A percentile compares a stretch with the other conserved stretches of the same genome.
phyloP scores from a whole-genome alignment of 805 yeast genomes.

The Alloascoidea hylecoeti region DNA sequence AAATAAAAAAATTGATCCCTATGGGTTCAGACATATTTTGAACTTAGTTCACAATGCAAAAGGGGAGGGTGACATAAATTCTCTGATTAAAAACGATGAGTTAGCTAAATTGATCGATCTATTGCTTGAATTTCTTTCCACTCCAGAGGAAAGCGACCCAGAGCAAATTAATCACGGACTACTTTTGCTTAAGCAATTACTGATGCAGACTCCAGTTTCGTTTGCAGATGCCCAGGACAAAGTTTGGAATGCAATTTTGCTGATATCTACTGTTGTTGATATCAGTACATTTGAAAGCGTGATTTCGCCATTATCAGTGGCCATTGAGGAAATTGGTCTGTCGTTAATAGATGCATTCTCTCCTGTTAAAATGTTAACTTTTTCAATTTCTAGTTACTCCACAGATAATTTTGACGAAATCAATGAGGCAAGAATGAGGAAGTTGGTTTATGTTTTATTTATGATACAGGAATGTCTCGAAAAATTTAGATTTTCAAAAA shows the following conservation, averaged over 20 bases:
- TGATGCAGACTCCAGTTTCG: neutral
- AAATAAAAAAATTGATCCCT: slow-evolving; percentile 7
- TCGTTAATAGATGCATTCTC: neutral
- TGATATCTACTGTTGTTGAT: neutral
- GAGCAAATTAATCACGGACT: neutral
- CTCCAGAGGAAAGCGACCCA: neutral
- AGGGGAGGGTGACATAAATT: neutral
- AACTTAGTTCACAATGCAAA: neutral
- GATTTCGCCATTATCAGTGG: neutral
- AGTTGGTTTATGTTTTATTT: neutral
- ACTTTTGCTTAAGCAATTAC: neutral
- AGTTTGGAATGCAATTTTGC: neutral
- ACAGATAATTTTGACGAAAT: too few relatives aligned
- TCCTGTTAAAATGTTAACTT: neutral
- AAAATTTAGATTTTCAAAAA: neutral
- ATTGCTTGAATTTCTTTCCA: neutral
- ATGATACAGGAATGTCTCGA: neutral
- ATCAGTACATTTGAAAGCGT: neutral
- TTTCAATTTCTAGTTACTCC: neutral
- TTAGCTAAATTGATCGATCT: neutral
- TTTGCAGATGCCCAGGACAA: neutral
- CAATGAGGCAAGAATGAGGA: neutral
- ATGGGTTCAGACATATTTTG: slow-evolving; percentile 11
- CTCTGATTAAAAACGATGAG: neutral
- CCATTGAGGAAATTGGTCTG: neutral